Percentiles rank a stretch among this genome's conserved stretches.
These are phyloP conservation scores for Ramaria sp. DNA, from an alignment of 768 basidiomycete genomes.

Conservation along the genomic window DNA sequence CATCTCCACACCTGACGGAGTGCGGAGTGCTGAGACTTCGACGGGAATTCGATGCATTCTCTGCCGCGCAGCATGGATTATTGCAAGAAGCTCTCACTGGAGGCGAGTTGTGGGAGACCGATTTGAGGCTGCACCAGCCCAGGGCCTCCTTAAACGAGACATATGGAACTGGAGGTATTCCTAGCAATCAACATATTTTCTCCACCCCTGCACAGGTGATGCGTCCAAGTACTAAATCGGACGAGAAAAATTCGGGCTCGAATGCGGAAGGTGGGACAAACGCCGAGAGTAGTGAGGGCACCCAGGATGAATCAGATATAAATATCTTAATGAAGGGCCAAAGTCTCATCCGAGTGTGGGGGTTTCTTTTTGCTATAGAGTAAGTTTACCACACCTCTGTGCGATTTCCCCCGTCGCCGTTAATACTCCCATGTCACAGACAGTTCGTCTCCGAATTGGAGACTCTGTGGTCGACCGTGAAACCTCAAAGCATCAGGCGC, in stretches of 20 bases:
- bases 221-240: too few relatives aligned
- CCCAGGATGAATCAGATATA: neutral
- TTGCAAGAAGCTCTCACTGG: slow-evolving; percentile 12
- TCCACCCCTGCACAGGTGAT: too few relatives aligned
- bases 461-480: slow-evolving; percentile 9
- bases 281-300: slow-evolving; percentile 1
- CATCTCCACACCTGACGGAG: neutral
- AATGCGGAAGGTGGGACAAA: neutral
- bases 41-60: slow-evolving; percentile 13
- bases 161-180: neutral
- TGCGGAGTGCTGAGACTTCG: slow-evolving; percentile 1
- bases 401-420: too few relatives aligned
- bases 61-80: slow-evolving; percentile 14
- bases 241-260: neutral
- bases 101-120: slow-evolving; percentile 11
- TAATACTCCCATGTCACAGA: slow-evolving; percentile 3
- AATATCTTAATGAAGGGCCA: slow-evolving; percentile 3
- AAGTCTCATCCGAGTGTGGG: slow-evolving; percentile 16
- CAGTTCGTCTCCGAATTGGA: slow-evolving; percentile 16
- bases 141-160: neutral
- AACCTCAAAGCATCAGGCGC: neutral
- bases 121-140: neutral
- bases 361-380: slow-evolving; percentile 17
- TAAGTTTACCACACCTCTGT: too few relatives aligned
- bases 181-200: neutral